Conservation (phyloP, 306 rosid species). For the Hippophae gyantsensis region DNA sequence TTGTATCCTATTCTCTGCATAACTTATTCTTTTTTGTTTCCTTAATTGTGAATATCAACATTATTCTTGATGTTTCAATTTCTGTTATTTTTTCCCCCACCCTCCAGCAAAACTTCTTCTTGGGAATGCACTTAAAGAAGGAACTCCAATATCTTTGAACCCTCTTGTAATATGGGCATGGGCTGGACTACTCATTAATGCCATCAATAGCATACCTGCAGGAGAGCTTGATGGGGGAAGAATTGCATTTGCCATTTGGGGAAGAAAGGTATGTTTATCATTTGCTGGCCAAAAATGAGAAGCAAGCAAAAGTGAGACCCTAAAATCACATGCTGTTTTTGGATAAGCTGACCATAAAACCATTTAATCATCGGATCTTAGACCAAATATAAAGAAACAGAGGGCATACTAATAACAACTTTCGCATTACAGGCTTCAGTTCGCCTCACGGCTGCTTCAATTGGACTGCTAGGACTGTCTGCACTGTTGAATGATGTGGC, state of each 20-base stretch:
- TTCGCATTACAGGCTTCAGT: slow-evolving; percentile 52
- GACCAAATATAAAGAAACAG: too few species aligned
- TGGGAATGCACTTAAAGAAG: slow-evolving; percentile 76
- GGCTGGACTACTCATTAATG: slow-evolving; percentile 98
- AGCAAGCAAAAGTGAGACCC: background rate
- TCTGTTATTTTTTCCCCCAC: slow-evolving; percentile 8
- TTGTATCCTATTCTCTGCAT: too few species aligned
- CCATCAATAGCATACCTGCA: slow-evolving; percentile 94
- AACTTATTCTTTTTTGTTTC: too few species aligned
- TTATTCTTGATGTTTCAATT: slow-evolving; percentile 8
- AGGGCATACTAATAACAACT: background rate
- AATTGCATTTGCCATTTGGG: slow-evolving; percentile 85
- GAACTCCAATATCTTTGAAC: slow-evolving; percentile 77
- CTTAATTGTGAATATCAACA: slow-evolving; percentile 2
- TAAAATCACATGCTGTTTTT: background rate
- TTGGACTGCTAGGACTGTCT: slow-evolving; percentile 67
- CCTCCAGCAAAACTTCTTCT: slow-evolving; percentile 72
- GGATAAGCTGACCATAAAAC: background rate
- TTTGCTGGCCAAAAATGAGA: background rate
- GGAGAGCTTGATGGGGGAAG: slow-evolving; percentile 98
- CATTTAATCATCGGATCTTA: background rate
- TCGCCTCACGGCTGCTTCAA: slow-evolving; percentile 67
- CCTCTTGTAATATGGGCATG: slow-evolving; percentile 98
- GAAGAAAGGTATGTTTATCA: slow-evolving; percentile 72
- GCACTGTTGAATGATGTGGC: slow-evolving; percentile 84